Evolutionary conservation across 108 stramenopile genomes (phyloP).

Genomic region (Cafeteria roenbergensis): DNA sequence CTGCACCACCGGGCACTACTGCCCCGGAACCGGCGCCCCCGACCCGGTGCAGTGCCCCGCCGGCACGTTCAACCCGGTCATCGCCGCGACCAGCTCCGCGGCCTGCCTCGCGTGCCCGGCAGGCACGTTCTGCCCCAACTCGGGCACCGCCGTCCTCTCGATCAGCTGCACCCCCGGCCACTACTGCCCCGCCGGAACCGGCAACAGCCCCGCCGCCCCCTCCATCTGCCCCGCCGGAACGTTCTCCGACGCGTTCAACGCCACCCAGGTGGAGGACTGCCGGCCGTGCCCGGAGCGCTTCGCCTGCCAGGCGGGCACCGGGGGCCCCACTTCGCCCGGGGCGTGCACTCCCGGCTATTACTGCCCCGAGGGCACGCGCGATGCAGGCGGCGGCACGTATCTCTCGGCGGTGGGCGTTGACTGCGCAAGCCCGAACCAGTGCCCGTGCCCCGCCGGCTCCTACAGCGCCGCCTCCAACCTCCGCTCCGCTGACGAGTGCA

Average conservation of each 20-base stretch:
- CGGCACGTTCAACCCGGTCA: conserved; percentile 2
- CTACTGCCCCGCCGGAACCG: conserved; percentile 34
- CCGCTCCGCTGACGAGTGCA: conserved; percentile 14
- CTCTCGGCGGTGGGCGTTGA: background rate
- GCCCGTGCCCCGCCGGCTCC: conserved; percentile 29
- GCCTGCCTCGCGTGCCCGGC: background rate
- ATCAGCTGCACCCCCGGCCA: conserved; percentile 23
- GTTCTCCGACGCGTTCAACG: conserved; percentile 5
- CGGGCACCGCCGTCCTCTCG: background rate
- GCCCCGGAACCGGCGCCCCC: background rate
- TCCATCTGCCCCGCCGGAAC: conserved; percentile 36
- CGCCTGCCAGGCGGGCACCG: conserved; percentile 8
- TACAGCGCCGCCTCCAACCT: conserved; percentile 23
- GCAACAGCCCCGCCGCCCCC: background rate
- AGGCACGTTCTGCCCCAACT: background rate
- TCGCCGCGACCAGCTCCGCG: background rate
- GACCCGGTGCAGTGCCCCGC: conserved; percentile 11
- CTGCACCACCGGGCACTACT: conserved; percentile 12
- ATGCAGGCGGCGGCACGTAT: no score
- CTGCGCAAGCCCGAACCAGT: background rate
- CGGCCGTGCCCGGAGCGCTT: conserved; percentile 22
- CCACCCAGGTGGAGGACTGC: conserved; percentile 11
- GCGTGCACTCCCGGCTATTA: conserved; percentile 36
- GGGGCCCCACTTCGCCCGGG: conserved; percentile 16
- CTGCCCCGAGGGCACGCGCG: conserved; percentile 17